Percentiles rank a stretch among this genome's conserved stretches.
Evolutionary conservation across 331 rosid species (phyloP).

Genomic region (Rosa hybrid): DNA sequence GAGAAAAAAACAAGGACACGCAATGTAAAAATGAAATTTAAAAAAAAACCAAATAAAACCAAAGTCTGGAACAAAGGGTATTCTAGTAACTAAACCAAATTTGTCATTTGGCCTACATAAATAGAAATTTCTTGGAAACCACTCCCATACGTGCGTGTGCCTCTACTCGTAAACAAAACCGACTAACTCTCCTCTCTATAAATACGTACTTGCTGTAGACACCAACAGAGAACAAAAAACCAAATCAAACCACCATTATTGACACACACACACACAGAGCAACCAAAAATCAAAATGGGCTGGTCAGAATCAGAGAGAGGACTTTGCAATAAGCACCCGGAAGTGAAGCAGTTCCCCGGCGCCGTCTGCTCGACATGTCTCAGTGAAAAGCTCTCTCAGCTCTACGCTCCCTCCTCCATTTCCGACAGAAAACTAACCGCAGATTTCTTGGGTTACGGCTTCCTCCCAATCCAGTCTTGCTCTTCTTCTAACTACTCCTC

Average conservation of each 20-base stretch:
- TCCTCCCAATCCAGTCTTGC: conserved; percentile 1
- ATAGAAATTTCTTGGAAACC: neutral
- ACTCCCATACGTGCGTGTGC: neutral
- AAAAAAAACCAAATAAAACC: neutral
- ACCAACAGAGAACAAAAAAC: neutral
- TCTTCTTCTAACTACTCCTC: conserved; percentile 25
- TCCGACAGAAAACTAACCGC: neutral
- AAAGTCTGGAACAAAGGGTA: neutral
- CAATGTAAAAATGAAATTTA: neutral
- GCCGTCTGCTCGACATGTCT: conserved; percentile 62
- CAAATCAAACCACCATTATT: neutral
- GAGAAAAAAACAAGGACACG: neutral
- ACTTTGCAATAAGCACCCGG: conserved; percentile 40
- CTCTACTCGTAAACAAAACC: neutral
- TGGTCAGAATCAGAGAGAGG: conserved; percentile 28
- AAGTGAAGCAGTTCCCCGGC: conserved; percentile 42
- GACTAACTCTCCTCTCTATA: neutral
- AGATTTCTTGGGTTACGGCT: neutral
- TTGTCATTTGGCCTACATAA: neutral
- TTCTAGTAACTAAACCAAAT: neutral
- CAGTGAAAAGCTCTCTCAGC: conserved; percentile 54
- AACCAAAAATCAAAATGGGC: conserved; percentile 24
- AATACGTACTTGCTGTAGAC: neutral
- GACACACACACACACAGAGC: neutral
- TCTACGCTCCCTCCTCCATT: conserved; percentile 23